These are phyloP conservation scores for Panicum virgatum DNA, from an alignment of 202 grass and related monocot species.

Conservation along the genomic window DNA sequence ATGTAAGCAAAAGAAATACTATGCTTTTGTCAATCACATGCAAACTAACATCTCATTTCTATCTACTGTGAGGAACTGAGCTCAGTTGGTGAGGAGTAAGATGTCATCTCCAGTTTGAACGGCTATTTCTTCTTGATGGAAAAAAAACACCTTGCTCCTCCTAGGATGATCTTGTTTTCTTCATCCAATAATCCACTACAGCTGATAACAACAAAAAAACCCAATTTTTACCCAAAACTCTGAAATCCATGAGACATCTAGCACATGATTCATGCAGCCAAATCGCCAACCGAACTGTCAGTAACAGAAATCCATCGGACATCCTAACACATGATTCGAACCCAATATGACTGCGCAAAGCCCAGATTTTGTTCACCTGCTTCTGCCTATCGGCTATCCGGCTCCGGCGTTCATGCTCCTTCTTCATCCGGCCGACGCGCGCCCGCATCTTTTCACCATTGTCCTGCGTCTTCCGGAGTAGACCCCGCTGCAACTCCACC, in stretches of 20 bases:
- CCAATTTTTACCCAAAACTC: neutral
- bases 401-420: conserved; percentile 51
- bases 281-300: neutral
- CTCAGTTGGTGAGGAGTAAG: neutral
- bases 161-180: neutral
- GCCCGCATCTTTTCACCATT: conserved; percentile 35
- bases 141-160: neutral
- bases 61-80: neutral
- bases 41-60: neutral
- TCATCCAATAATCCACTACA: neutral
- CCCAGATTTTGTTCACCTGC: conserved; percentile 44
- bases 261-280: neutral
- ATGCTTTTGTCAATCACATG: neutral
- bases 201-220: neutral
- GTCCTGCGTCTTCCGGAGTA: neutral
- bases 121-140: neutral
- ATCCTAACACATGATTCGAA: neutral
- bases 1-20: neutral
- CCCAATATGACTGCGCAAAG: neutral
- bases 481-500: accelerated
- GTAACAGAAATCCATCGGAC: neutral
- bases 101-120: neutral
- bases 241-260: neutral
- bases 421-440: neutral
- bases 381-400: neutral